Conservation (phyloP, 768 basidiomycete genomes). For the Collybia sordida region DNA sequence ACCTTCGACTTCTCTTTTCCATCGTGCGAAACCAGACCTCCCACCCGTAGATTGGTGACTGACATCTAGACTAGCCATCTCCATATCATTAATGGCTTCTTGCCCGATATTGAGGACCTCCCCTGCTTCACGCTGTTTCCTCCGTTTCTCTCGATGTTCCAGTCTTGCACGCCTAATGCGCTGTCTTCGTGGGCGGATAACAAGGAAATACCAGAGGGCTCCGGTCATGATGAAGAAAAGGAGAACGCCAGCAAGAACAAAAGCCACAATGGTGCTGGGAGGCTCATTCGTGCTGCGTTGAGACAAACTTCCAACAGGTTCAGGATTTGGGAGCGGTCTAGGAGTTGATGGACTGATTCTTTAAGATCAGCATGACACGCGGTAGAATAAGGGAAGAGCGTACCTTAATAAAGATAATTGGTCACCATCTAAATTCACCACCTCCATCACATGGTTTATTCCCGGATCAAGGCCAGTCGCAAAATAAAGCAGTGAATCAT, state of each 20-base stretch:
- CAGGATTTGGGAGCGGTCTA: constrained; percentile 17
- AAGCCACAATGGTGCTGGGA: constrained; percentile 65
- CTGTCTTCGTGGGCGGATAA: constrained; percentile 47
- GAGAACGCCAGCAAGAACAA: constrained; percentile 56
- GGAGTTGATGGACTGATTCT: constrained; percentile 1
- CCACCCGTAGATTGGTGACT: constrained; percentile 24
- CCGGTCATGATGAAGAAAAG: constrained; percentile 44
- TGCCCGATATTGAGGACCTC: constrained; percentile 20
- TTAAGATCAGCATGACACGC: not conserved
- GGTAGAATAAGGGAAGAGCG: not conserved
- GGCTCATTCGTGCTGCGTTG: constrained; percentile 19
- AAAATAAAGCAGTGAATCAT: constrained; percentile 60
- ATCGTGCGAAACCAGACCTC: constrained; percentile 38
- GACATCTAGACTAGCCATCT: constrained; percentile 10
- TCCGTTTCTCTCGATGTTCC: constrained; percentile 7
- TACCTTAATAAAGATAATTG: constrained; percentile 51
- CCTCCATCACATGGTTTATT: constrained; percentile 44
- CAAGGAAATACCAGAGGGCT: constrained; percentile 40
- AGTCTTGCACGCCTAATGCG: constrained; percentile 17
- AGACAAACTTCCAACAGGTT: not conserved
- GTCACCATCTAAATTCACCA: constrained; percentile 56
- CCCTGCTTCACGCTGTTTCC: constrained; percentile 16
- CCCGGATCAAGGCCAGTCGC: constrained; percentile 57
- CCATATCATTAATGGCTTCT: constrained; percentile 6
- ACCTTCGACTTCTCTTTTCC: constrained; percentile 43